Percentiles rank a stretch among this genome's conserved stretches.
These are phyloP conservation scores for Candida suzukii DNA, from an alignment of 805 yeast species.

Conservation along the genomic window DNA sequence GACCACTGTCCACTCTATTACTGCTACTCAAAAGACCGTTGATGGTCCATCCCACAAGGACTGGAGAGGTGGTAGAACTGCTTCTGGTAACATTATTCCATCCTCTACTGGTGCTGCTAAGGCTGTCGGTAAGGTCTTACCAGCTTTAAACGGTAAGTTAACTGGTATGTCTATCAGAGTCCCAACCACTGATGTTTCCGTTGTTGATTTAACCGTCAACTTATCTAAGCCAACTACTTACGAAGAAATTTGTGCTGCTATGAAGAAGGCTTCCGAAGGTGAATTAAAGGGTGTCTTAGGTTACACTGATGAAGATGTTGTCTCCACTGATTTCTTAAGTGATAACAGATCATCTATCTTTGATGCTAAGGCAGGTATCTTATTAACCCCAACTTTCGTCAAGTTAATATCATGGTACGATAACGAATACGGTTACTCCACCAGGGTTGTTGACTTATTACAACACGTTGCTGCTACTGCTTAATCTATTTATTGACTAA, in stretches of 20 bases:
- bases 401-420: conserved; percentile 94
- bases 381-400: conserved; percentile 80
- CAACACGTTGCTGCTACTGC: conserved; percentile 57
- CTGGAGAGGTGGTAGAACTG: conserved; percentile 98
- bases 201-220: conserved; percentile 86
- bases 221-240: conserved; percentile 69
- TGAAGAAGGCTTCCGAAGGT: conserved; percentile 78
- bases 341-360: conserved; percentile 83
- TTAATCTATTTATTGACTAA: neutral
- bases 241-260: conserved; percentile 72
- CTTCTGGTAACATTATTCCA: conserved; percentile 92
- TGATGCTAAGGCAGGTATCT: conserved; percentile 88
- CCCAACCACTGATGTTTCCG: conserved; percentile 90
- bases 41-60: conserved; percentile 97
- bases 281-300: conserved; percentile 76
- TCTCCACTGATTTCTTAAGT: conserved; percentile 82
- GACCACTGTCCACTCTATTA: conserved; percentile 95
- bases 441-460: conserved; percentile 89
- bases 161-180: conserved; percentile 94
- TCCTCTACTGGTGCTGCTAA: conserved; percentile 97
- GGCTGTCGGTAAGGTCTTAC: conserved; percentile 95
- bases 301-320: conserved; percentile 90
- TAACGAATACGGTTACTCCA: conserved; percentile 93
- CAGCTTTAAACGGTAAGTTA: conserved; percentile 84
- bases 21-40: conserved; percentile 94